Base-by-base conservation (phyloP, 108 stramenopile species). In the Fragilariopsis cylindrus region DNA sequence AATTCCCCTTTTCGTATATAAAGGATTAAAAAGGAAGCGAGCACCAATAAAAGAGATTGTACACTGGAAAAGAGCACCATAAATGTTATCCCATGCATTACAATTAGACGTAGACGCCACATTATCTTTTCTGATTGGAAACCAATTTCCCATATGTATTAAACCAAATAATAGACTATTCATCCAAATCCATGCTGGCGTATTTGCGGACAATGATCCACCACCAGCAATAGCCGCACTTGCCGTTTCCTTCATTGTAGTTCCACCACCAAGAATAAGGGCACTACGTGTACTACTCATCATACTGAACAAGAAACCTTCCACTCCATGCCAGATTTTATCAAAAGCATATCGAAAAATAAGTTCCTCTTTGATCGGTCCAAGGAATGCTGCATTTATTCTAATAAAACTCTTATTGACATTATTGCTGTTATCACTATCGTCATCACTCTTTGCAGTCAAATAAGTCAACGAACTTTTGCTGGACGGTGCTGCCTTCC, bases 301-400 rank as follows among this genome's bases (percentile, higher is more conserved):
- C 7, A 57, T 7, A 18, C 57, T 18, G 30, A 30, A 9, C 0
- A 13, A 18, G 50, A 13, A 52, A 52, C 12, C 50, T 30, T 0
- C 30, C 2, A 30, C 30, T 30, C 1, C 2, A 19, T 57, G 4
- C 62, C 62, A 63, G 7, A 45, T 44, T 2, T 15, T 63, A 9
- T 63, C 62, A 0, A 63, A 63, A 44, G 30, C 62, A 30, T 7
- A 63, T 15, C 62, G 62, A 12, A 63, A 63, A 18, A 63, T 40
- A 4, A 63, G 45, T 15, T 63, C 62, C 16, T 63, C 62, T 44
- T 44, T 21, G 8, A 63, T 6, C 0, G 62, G 62, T n/a, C 13
- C 62, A 11, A 45, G 4, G 7, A 63, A 9, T 3, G n/a, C 62
- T 3, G 30, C 30, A 30, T 30, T 30, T 30, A 30, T 30, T 4